phyloP scores from a whole-genome alignment of 148 eudicot genomes.

The Chenopodium berlandieri region DNA sequence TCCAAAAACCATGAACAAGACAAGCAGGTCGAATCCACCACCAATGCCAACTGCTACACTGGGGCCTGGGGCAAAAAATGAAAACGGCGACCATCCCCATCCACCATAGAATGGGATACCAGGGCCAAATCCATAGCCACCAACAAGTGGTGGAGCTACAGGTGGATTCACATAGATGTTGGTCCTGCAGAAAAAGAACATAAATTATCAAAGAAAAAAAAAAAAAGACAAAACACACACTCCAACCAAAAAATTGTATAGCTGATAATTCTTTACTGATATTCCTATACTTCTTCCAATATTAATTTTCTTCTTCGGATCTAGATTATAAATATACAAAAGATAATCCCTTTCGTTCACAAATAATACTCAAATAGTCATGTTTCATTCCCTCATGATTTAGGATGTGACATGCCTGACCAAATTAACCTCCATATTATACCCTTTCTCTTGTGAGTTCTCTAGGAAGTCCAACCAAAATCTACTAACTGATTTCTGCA shows the following conservation, averaged over 20 bases:
- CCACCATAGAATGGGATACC: slow-evolving; percentile 85
- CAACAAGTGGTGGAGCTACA: slow-evolving; percentile 84
- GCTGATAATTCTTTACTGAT: not conserved
- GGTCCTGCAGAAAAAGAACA: slow-evolving; percentile 50
- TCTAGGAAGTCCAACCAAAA: too few species aligned
- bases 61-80: slow-evolving; percentile 87
- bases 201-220: not conserved
- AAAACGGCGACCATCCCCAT: slow-evolving; percentile 96
- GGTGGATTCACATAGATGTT: slow-evolving; percentile 86
- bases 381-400: not conserved
- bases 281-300: not conserved
- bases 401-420: not conserved
- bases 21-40: slow-evolving; percentile 77
- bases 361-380: not conserved
- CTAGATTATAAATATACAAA: not conserved
- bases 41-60: slow-evolving; percentile 78
- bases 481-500: not conserved
- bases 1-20: slow-evolving; percentile 56
- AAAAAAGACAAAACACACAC: not conserved
- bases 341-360: not conserved
- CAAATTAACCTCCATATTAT: not conserved
- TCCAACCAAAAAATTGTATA: not conserved
- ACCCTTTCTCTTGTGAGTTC: not conserved
- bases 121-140: slow-evolving; percentile 80
- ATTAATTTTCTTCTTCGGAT: not conserved